Evolutionary conservation across 495 filamentous ascomycete species (phyloP).

Genomic region (Trypethelium eluteriae): DNA sequence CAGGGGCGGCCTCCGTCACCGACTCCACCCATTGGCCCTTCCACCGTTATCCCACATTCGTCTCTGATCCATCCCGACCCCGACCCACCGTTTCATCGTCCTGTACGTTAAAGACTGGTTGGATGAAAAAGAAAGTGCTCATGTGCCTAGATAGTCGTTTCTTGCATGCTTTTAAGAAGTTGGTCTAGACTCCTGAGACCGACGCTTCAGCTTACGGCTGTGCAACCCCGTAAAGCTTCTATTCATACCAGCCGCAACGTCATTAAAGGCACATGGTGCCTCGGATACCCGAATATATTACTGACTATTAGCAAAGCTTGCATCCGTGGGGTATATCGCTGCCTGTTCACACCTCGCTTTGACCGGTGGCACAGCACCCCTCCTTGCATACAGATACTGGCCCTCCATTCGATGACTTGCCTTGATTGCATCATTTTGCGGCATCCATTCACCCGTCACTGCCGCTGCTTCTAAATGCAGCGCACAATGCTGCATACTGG

Average conservation of each 20-base stretch:
- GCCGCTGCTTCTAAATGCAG: conserved; percentile 87
- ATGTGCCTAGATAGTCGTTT: too few relatives aligned
- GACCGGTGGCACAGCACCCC: neutral
- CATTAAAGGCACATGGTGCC: neutral
- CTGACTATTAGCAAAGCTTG: neutral
- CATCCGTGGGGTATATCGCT: neutral
- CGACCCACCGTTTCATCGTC: too few relatives aligned
- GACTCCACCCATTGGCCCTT: too few relatives aligned
- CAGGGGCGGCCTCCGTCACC: too few relatives aligned
- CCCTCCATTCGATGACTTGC: neutral
- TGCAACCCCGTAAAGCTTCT: neutral
- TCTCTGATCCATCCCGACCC: too few relatives aligned
- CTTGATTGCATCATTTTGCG: neutral
- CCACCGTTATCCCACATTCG: too few relatives aligned
- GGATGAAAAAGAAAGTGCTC: too few relatives aligned
- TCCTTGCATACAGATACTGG: neutral
- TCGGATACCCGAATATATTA: neutral
- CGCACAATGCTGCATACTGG: conserved; percentile 89
- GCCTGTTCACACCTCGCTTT: neutral
- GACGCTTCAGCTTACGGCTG: neutral
- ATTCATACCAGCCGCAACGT: neutral
- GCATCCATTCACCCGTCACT: conserved; percentile 61
- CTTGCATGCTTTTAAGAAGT: too few relatives aligned
- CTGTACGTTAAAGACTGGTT: too few relatives aligned
- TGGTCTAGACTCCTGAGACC: too few relatives aligned